These are phyloP conservation scores for Fusarium miscanthi DNA, from an alignment of 2,329 filamentous ascomycete species.

Conservation along the genomic window DNA sequence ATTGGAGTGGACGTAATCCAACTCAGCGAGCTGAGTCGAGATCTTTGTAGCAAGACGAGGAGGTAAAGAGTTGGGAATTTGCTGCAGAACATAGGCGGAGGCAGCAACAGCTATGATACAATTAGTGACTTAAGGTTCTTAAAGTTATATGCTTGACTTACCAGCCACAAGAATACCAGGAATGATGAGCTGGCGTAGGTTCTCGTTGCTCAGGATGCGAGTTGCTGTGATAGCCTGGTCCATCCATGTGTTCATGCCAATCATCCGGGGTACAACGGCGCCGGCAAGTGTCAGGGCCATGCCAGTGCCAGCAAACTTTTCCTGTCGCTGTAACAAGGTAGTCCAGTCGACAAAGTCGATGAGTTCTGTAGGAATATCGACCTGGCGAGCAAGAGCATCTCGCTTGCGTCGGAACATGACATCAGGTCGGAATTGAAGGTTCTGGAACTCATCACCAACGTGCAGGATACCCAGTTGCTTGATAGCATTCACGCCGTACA, in stretches of 20 bases:
- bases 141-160: slow-evolving; percentile 58
- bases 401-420: slow-evolving; percentile 92
- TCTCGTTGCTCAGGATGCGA: slow-evolving; percentile 84
- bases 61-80: slow-evolving; percentile 90
- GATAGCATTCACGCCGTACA: slow-evolving; percentile 85
- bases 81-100: slow-evolving; percentile 82
- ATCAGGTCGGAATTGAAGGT: slow-evolving; percentile 88
- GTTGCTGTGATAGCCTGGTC: slow-evolving; percentile 85
- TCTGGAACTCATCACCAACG: slow-evolving; percentile 86
- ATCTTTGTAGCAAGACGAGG: slow-evolving; percentile 88
- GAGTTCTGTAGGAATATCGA: slow-evolving; percentile 88
- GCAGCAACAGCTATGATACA: slow-evolving; percentile 72
- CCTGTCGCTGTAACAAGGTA: slow-evolving; percentile 85
- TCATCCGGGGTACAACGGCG: slow-evolving; percentile 81
- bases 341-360: slow-evolving; percentile 94
- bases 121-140: slow-evolving; percentile 8
- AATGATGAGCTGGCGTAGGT: slow-evolving; percentile 81
- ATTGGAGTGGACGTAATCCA: slow-evolving; percentile 95
- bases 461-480: slow-evolving; percentile 90
- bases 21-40: slow-evolving; percentile 77
- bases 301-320: slow-evolving; percentile 93
- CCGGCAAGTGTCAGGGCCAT: slow-evolving; percentile 94
- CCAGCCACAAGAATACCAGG: slow-evolving; percentile 83
- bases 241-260: slow-evolving; percentile 89
- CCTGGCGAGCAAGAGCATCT: slow-evolving; percentile 83